Base-by-base conservation (phyloP, 441 rosid genomes). In the Gossypium trilobum region DNA sequence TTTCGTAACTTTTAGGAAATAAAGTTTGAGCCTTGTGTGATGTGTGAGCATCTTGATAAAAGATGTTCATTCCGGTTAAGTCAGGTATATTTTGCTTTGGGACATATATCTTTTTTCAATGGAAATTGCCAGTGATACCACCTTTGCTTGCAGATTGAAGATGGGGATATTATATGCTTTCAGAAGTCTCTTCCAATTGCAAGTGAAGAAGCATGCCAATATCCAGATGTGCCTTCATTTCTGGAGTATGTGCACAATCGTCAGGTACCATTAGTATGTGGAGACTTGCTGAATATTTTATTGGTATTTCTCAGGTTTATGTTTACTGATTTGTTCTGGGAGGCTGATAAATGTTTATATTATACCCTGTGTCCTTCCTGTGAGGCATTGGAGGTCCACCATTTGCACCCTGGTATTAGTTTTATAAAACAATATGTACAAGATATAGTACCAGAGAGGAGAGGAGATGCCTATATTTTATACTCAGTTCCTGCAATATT, bases 121-220 rank as follows among this genome's bases (percentile, higher is more conserved):
- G 56, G 71, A 59, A 55, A 65, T 79, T 72, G 39, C 13, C 8
- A 22, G 52, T 31, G 58, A 27, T 46, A 14, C 61, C 23, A 31
- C 22, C 27, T 72, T 63, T 74, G 19, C 42, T 44, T 84, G 74
- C 86, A 95, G 99, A 81, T 95, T 78, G 98, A 92, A 86, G 98
- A 95, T 86, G 99, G 99, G 71, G 99, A 95, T 73, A 89, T 95
- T 74, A 88, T 92, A 73, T 91, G 99, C 86, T 95, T 86, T 85
- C 99, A 95, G 84, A 92, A 88, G 83, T 70, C 84, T 78, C 63
- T 83, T 42, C 78, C 87, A 74, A 58, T 57, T 63, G 86, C 81
- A 77, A 77, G 75, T 78, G 92, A 85, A 74, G 90, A 75, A 76
- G 86, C 86, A 71, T 83, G 75, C 73, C 85, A 74, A 52, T 87